Percentiles rank a stretch among this genome's conserved stretches.
phyloP scores from a whole-genome alignment of 257 asterid genomes.

The Solanum appendiculatum region DNA sequence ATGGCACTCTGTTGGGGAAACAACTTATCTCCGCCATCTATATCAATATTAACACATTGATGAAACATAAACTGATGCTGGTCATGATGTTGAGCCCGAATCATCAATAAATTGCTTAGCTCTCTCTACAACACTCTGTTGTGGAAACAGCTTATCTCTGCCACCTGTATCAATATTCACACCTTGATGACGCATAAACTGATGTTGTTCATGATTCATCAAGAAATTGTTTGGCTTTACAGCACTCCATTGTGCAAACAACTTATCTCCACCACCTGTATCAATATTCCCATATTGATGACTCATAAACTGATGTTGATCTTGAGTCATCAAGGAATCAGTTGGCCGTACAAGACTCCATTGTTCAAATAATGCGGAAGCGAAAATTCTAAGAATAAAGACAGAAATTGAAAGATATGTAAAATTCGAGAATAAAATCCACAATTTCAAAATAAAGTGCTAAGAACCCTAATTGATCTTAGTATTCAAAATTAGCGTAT shows the following conservation, averaged over 20 bases:
- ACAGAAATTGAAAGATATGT: too few relatives aligned
- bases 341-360: too few relatives aligned
- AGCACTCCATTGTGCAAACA: conserved; percentile 70
- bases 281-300: background rate
- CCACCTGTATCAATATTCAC: conserved; percentile 27
- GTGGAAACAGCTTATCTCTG: conserved; percentile 41
- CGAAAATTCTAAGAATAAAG: too few relatives aligned
- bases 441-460: too few relatives aligned
- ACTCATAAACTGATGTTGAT: too few relatives aligned
- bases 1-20: background rate
- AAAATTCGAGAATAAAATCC: too few relatives aligned
- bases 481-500: too few relatives aligned
- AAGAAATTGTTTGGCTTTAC: conserved; percentile 71
- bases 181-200: conserved; percentile 17
- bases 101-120: background rate
- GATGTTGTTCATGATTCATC: background rate
- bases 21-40: conserved; percentile 48
- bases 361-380: too few relatives aligned
- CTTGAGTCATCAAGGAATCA: too few relatives aligned
- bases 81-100: too few relatives aligned
- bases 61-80: conserved; percentile 11
- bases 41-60: conserved; percentile 22
- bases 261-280: background rate
- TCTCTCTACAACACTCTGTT: background rate
- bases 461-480: too few relatives aligned